These are phyloP conservation scores for Metroxylon sagu DNA, from an alignment of 176 grass and related monocot species.

Conservation along the genomic window DNA sequence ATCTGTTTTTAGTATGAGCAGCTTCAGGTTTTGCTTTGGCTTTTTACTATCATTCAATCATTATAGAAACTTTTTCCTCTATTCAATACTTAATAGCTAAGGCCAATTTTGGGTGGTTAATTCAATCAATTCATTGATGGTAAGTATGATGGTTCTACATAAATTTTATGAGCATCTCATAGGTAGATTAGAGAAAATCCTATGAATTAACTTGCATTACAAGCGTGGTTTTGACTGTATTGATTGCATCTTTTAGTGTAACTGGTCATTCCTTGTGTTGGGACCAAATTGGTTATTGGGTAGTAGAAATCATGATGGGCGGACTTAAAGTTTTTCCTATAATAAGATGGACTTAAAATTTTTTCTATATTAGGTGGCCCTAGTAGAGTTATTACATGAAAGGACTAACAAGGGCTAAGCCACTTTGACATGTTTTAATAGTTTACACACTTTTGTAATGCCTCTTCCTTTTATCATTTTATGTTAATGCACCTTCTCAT, in stretches of 20 bases:
- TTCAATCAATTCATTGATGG: not conserved
- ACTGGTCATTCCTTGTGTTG: not conserved
- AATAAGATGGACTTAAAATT: no score
- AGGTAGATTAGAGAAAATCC: not conserved
- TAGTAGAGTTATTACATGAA: no score
- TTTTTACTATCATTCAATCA: not conserved
- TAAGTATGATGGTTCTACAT: not conserved
- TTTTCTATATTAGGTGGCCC: no score
- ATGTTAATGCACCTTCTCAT: no score
- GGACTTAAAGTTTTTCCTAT: no score
- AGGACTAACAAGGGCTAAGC: no score
- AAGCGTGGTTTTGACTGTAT: not conserved
- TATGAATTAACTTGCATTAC: constrained; percentile 4
- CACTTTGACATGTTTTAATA: no score
- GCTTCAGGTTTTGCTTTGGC: constrained; percentile 2
- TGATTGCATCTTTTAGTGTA: constrained; percentile 6
- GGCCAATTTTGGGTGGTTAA: constrained; percentile 4
- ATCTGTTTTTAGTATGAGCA: not conserved
- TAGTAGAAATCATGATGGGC: no score
- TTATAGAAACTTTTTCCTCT: not conserved
- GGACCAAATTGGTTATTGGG: not conserved
- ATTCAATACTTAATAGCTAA: constrained; percentile 1
- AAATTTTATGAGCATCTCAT: not conserved
- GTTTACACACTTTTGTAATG: no score
- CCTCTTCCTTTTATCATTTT: no score